A percentile compares a stretch with the other conserved stretches of the same genome.
These are phyloP conservation scores for Achaetomiella virescens DNA, from an alignment of 495 filamentous ascomycete genomes.

Conservation along the genomic window DNA sequence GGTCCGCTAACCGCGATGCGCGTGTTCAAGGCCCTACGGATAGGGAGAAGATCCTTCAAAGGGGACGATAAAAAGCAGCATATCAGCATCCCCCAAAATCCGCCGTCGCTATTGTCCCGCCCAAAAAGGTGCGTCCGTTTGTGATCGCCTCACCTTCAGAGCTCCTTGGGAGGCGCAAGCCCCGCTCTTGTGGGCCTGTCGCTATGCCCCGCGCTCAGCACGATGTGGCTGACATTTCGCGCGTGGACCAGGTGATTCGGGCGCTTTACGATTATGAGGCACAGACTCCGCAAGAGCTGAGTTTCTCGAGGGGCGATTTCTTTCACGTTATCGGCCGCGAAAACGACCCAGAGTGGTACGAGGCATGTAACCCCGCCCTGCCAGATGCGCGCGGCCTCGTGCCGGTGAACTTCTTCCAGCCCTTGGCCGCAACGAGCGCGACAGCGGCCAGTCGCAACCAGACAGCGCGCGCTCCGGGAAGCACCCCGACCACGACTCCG, in stretches of 20 bases:
- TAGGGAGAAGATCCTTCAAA: slow-evolving; percentile 69
- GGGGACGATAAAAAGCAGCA: slow-evolving; percentile 75
- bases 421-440: slow-evolving; percentile 82
- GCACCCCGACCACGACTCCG: slow-evolving; percentile 64
- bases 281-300: slow-evolving; percentile 69
- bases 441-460: slow-evolving; percentile 71
- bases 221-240: slow-evolving; percentile 24
- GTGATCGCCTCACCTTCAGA: slow-evolving; percentile 12
- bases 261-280: slow-evolving; percentile 90
- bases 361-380: slow-evolving; percentile 92
- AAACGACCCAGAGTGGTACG: slow-evolving; percentile 94
- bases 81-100: slow-evolving; percentile 88
- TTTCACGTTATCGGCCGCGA: slow-evolving; percentile 97
- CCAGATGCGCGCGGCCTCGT: slow-evolving; percentile 85
- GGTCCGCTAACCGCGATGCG: slow-evolving; percentile 36
- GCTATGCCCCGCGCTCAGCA: not conserved
- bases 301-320: slow-evolving; percentile 91
- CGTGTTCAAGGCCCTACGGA: slow-evolving; percentile 55
- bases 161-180: slow-evolving; percentile 1
- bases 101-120: slow-evolving; percentile 89
- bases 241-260: slow-evolving; percentile 72
- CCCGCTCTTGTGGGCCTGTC: not conserved
- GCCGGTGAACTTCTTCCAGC: slow-evolving; percentile 88
- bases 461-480: slow-evolving; percentile 51
- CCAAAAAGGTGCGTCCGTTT: slow-evolving; percentile 74